Conservation (phyloP, 192 early-diverging fungal species). For the Endogone sp. region DNA sequence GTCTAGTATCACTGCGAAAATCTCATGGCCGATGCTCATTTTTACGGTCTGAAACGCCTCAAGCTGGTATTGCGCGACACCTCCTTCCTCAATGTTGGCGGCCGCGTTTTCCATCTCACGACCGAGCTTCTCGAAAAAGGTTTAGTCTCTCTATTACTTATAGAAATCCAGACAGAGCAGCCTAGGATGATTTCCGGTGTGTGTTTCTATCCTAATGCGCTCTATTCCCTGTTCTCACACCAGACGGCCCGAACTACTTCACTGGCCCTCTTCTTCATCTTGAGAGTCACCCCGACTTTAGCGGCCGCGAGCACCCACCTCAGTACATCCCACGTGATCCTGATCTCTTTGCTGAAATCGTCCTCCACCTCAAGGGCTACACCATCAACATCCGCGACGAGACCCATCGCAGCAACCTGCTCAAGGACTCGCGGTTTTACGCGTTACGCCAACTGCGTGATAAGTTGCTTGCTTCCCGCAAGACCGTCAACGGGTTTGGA, state of each 20-base stretch:
- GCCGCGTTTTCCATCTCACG: constrained; percentile 43
- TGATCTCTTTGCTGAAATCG: constrained; percentile 48
- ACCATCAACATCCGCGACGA: constrained; percentile 49
- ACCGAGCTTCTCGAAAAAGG: constrained; percentile 40
- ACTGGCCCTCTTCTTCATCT: constrained; percentile 29
- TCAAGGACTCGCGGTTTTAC: constrained; percentile 51
- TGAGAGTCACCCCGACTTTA: constrained; percentile 13
- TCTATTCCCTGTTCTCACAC: background rate
- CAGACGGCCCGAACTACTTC: constrained; percentile 33
- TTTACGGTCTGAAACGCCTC: constrained; percentile 38
- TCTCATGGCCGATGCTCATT: constrained; percentile 40
- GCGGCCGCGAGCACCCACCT: constrained; percentile 12
- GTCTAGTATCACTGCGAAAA: constrained; percentile 39
- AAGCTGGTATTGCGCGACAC: constrained; percentile 32
- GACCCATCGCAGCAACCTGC: constrained; percentile 46
- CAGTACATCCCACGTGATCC: constrained; percentile 44
- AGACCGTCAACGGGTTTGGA: constrained; percentile 35
- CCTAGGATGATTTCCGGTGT: constrained; percentile 1
- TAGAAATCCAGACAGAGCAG: too few species aligned
- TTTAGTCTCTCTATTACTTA: too few species aligned
- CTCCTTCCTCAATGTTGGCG: constrained; percentile 48
- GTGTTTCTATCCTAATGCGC: background rate
- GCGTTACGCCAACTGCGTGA: constrained; percentile 29
- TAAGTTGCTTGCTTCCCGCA: constrained; percentile 29
- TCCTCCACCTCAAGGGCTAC: constrained; percentile 52